phyloP scores from a whole-genome alignment of 768 basidiomycete genomes.

The Termitomyces sp. region DNA sequence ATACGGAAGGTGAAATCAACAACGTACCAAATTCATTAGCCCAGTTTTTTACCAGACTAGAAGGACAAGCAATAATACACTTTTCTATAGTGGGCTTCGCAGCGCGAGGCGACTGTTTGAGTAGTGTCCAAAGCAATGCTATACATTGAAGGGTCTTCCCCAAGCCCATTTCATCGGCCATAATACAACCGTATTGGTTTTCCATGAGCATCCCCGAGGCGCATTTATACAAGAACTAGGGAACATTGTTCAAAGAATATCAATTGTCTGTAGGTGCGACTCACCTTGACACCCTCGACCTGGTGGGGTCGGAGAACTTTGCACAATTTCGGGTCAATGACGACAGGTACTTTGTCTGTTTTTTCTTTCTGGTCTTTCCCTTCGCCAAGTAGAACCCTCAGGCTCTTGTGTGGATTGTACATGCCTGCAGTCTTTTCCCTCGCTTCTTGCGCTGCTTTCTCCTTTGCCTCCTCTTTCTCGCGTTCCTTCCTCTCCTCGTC shows the following conservation, averaged over 20 bases:
- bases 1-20: neutral
- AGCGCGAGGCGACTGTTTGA: slow-evolving; percentile 91
- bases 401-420: slow-evolving; percentile 90
- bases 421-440: slow-evolving; percentile 65
- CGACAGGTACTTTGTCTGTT: slow-evolving; percentile 84
- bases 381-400: slow-evolving; percentile 74
- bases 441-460: slow-evolving; percentile 57
- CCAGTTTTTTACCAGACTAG: slow-evolving; percentile 97
- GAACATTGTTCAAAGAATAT: slow-evolving; percentile 2
- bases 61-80: slow-evolving; percentile 95
- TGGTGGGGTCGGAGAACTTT: slow-evolving; percentile 97
- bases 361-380: slow-evolving; percentile 61
- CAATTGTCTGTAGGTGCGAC: neutral
- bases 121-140: slow-evolving; percentile 87
- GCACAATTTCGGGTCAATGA: slow-evolving; percentile 84
- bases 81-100: slow-evolving; percentile 91
- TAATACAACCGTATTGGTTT: slow-evolving; percentile 92
- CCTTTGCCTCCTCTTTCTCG: slow-evolving; percentile 68
- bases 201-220: slow-evolving; percentile 91
- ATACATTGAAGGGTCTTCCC: slow-evolving; percentile 98
- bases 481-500: slow-evolving; percentile 78
- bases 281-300: slow-evolving; percentile 94
- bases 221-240: slow-evolving; percentile 91
- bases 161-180: slow-evolving; percentile 99
- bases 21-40: slow-evolving; percentile 88